A percentile compares a stretch with the other conserved stretches of the same genome.
These are phyloP conservation scores for Tolypocladium inflatum DNA, from an alignment of 2,329 filamentous ascomycete genomes.

Conservation along the genomic window DNA sequence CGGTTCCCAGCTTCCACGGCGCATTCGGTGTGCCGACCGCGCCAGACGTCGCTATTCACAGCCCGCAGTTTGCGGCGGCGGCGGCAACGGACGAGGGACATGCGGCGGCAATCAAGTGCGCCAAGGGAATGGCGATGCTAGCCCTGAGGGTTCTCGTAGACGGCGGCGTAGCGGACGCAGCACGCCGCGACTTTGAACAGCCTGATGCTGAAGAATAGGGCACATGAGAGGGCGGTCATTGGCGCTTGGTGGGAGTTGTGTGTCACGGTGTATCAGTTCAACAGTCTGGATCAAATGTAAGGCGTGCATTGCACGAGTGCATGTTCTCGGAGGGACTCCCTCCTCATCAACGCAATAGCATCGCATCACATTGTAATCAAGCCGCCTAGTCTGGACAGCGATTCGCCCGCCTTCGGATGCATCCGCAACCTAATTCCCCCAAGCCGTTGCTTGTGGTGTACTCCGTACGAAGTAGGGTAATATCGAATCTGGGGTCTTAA, in stretches of 20 bases:
- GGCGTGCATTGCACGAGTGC: neutral
- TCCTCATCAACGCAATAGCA: too few species aligned
- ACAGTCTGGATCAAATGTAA: neutral
- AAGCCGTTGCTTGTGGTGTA: too few species aligned
- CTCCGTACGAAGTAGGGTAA: too few species aligned
- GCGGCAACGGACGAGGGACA: conserved; percentile 31
- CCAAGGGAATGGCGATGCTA: conserved; percentile 33
- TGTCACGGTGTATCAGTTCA: neutral
- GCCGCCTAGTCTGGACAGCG: too few species aligned
- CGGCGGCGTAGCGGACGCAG: conserved; percentile 8
- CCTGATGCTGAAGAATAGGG: neutral
- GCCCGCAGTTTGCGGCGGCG: conserved; percentile 31
- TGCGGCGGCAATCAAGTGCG: conserved; percentile 29
- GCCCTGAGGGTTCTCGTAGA: conserved; percentile 20
- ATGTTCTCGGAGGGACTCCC: too few species aligned
- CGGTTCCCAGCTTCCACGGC: conserved; percentile 36
- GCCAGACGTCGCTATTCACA: conserved; percentile 25
- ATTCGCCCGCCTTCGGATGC: too few species aligned
- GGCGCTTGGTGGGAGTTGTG: neutral
- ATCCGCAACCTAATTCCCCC: too few species aligned
- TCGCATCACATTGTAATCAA: too few species aligned
- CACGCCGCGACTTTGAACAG: conserved; percentile 10
- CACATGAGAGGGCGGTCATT: too few species aligned
- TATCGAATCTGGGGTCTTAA: too few species aligned
- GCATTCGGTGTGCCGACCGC: conserved; percentile 33